These are phyloP conservation scores for Didymella exigua DNA, from an alignment of 2,329 filamentous ascomycete species.

Conservation along the genomic window DNA sequence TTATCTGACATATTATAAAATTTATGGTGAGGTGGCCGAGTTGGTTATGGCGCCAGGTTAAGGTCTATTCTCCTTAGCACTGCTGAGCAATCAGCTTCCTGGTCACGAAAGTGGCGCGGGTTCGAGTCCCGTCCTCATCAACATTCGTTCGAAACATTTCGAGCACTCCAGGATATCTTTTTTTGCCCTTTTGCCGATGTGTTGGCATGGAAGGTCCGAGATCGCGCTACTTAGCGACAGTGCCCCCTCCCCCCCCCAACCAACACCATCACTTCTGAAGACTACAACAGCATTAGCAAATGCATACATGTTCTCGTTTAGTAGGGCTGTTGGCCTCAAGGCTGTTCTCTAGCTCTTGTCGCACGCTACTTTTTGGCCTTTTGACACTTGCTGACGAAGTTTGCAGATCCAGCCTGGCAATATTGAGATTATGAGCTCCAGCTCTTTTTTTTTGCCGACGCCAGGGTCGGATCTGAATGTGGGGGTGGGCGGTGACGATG, in stretches of 20 bases:
- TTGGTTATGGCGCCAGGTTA: conserved; percentile 22
- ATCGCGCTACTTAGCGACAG: too few species aligned
- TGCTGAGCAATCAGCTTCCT: conserved; percentile 19
- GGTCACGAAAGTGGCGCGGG: conserved; percentile 20
- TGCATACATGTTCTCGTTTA: too few species aligned
- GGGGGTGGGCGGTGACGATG: too few species aligned
- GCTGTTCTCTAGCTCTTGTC: not conserved
- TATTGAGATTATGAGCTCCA: conserved; percentile 75
- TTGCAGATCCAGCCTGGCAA: conserved; percentile 75
- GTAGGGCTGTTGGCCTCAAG: too few species aligned
- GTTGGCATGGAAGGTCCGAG: not conserved
- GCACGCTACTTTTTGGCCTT: not conserved
- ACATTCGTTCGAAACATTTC: conserved; percentile 6
- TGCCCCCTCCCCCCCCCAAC: conserved; percentile 1
- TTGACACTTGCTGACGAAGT: conserved; percentile 17
- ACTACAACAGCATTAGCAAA: too few species aligned
- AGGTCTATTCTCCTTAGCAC: conserved; percentile 18
- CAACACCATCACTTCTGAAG: not conserved
- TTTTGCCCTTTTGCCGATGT: not conserved
- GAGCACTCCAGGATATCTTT: conserved; percentile 8
- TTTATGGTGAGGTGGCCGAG: conserved; percentile 16
- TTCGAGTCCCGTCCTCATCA: conserved; percentile 20
- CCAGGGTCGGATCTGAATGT: too few species aligned
- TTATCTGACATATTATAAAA: not conserved
- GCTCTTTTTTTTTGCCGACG: too few species aligned